Conservation (phyloP, 345 rosid genomes). For the Euclidium syriacum region DNA sequence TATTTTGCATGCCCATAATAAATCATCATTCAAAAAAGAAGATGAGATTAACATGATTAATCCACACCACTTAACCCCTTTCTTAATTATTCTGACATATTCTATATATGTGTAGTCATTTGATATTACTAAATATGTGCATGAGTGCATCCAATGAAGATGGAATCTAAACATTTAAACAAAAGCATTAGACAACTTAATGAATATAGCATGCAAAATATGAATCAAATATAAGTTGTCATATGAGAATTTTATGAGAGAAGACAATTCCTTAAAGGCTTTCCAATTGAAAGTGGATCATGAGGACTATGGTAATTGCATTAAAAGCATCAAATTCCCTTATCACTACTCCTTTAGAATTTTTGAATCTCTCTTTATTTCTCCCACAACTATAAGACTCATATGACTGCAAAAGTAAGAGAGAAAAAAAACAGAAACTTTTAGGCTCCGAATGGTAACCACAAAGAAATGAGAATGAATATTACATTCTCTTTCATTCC, state of each 20-base stretch:
- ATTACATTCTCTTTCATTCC: too few species aligned
- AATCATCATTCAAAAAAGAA: slow-evolving; percentile 21
- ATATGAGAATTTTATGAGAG: slow-evolving; percentile 11
- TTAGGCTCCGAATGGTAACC: too few species aligned
- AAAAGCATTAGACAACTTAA: background rate
- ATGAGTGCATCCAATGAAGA: too few species aligned
- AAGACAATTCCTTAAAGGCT: slow-evolving; percentile 17
- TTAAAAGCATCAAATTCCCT: slow-evolving; percentile 38
- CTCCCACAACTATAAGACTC: slow-evolving; percentile 28
- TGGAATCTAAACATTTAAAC: too few species aligned
- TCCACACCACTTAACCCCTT: slow-evolving; percentile 29
- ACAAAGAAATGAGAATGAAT: too few species aligned
- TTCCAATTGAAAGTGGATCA: slow-evolving; percentile 21
- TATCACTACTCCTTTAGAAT: slow-evolving; percentile 42
- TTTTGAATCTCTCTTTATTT: too few species aligned
- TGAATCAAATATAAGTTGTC: slow-evolving; percentile 1
- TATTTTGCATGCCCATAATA: slow-evolving; percentile 33
- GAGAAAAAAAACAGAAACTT: slow-evolving; percentile 34
- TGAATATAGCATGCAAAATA: slow-evolving; percentile 12
- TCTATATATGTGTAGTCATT: background rate
- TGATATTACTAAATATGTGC: background rate
- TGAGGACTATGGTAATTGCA: slow-evolving; percentile 43
- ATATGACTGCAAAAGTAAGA: slow-evolving; percentile 51
- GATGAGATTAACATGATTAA: slow-evolving; percentile 37
- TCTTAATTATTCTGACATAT: slow-evolving; percentile 13